phyloP scores from a whole-genome alignment of 495 filamentous ascomycete genomes.

The Monascus purpureus region DNA sequence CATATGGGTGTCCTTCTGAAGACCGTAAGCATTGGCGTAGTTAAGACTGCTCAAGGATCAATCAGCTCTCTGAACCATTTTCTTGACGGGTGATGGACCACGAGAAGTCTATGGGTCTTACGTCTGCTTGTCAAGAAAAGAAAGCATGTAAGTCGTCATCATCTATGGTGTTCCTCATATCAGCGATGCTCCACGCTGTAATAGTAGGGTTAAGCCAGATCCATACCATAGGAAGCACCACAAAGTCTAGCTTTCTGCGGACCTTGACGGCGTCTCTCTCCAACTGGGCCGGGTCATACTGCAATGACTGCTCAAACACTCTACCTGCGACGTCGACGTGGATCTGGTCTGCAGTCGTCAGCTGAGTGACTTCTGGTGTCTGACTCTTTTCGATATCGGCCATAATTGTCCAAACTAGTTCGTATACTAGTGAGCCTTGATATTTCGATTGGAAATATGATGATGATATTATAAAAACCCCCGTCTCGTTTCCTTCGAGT shows the following conservation, averaged over 20 bases:
- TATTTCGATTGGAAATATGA: too few relatives aligned
- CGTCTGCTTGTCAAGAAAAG: slow-evolving; percentile 19
- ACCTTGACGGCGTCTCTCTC: slow-evolving; percentile 10
- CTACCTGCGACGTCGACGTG: slow-evolving; percentile 7
- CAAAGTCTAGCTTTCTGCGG: slow-evolving; percentile 11
- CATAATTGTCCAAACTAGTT: too few relatives aligned
- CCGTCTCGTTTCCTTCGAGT: too few relatives aligned
- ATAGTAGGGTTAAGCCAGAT: too few relatives aligned
- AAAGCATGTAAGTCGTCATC: slow-evolving; percentile 18
- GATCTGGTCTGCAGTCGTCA: slow-evolving; percentile 1
- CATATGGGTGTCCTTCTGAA: slow-evolving; percentile 27
- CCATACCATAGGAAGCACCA: slow-evolving; percentile 18
- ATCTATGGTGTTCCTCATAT: too few relatives aligned
- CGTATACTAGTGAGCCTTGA: too few relatives aligned
- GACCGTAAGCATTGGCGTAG: slow-evolving; percentile 26
- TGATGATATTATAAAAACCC: too few relatives aligned
- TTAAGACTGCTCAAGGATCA: too few relatives aligned
- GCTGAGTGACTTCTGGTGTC: neutral
- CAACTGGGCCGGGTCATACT: slow-evolving; percentile 16
- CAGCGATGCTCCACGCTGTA: too few relatives aligned
- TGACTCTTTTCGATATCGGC: slow-evolving; percentile 1
- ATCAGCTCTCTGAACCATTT: too few relatives aligned
- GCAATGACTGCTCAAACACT: slow-evolving; percentile 14
- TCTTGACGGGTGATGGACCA: too few relatives aligned
- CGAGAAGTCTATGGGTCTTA: slow-evolving; percentile 9